Evolutionary conservation across 2,329 filamentous ascomycete species (phyloP).

Genomic region (Mycosphaerella sp.): DNA sequence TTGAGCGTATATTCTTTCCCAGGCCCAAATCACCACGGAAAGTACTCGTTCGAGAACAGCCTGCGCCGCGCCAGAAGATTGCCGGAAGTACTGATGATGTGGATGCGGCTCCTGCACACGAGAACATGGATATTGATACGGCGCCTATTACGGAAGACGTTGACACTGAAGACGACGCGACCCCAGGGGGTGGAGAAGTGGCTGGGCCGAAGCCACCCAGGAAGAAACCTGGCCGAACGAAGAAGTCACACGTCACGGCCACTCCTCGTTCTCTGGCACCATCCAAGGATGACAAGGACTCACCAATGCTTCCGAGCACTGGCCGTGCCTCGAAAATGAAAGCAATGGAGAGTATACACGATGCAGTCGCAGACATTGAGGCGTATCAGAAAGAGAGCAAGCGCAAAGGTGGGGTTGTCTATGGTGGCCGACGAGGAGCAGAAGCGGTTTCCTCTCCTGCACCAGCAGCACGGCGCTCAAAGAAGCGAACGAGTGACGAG

Average conservation of each 20-base stretch:
- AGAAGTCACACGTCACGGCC: constrained; percentile 19
- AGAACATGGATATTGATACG: constrained; percentile 22
- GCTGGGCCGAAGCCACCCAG: constrained; percentile 21
- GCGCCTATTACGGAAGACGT: constrained; percentile 7
- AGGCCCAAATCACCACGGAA: constrained; percentile 25
- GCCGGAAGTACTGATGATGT: constrained; percentile 18
- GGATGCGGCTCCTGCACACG: constrained; percentile 17
- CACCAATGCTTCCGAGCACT: constrained; percentile 67
- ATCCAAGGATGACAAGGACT: constrained; percentile 72
- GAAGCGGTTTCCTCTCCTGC: constrained; percentile 33
- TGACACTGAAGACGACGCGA: constrained; percentile 4
- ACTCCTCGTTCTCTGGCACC: constrained; percentile 28
- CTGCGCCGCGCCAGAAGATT: constrained; percentile 18
- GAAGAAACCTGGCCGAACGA: constrained; percentile 27
- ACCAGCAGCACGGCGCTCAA: constrained; percentile 19
- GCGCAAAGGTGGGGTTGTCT: constrained; percentile 60
- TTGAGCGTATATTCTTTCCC: constrained; percentile 63
- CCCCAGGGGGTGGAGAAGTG: constrained; percentile 10
- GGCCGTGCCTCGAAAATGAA: constrained; percentile 77
- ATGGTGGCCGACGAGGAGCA: constrained; percentile 48
- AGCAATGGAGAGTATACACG: constrained; percentile 69
- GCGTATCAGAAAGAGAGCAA: constrained; percentile 93
- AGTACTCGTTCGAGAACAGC: constrained; percentile 18
- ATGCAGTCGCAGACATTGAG: constrained; percentile 74
- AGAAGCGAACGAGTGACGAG: constrained; percentile 37